Conservation (phyloP, 192 early-diverging fungal genomes). For the Phlyctochytrium planicorne region DNA sequence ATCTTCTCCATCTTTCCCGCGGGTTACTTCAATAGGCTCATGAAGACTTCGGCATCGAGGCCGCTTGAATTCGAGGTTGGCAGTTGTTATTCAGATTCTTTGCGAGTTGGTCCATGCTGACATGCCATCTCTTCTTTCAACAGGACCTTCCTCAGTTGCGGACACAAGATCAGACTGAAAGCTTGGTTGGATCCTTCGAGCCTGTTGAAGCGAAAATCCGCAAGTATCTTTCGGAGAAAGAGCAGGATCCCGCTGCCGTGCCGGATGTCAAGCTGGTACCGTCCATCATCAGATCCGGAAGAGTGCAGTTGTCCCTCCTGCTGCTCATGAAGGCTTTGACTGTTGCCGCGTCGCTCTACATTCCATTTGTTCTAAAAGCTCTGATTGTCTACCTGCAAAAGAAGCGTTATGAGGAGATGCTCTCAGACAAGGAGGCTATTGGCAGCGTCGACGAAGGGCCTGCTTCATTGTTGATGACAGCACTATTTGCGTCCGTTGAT, state of each 20-base stretch:
- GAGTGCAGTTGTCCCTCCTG: neutral
- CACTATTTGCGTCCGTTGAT: neutral
- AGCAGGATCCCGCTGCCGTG: neutral
- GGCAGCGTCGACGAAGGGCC: no score
- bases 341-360: neutral
- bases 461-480: neutral
- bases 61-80: no score
- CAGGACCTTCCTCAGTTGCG: no score
- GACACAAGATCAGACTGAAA: no score
- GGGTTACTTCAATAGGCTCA: no score
- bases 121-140: no score
- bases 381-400: neutral
- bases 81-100: no score
- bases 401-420: neutral
- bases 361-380: neutral
- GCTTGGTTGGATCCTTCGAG: no score
- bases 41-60: no score
- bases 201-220: no score
- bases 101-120: no score
- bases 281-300: neutral
- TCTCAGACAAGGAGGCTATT: neutral
- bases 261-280: neutral
- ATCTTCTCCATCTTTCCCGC: no score
- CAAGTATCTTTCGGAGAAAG: neutral
- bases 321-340: neutral